Percentiles rank a stretch among this genome's conserved stretches.
Conservation (phyloP, 495 filamentous ascomycete species). For the Penicillium cosmopolitanum region DNA sequence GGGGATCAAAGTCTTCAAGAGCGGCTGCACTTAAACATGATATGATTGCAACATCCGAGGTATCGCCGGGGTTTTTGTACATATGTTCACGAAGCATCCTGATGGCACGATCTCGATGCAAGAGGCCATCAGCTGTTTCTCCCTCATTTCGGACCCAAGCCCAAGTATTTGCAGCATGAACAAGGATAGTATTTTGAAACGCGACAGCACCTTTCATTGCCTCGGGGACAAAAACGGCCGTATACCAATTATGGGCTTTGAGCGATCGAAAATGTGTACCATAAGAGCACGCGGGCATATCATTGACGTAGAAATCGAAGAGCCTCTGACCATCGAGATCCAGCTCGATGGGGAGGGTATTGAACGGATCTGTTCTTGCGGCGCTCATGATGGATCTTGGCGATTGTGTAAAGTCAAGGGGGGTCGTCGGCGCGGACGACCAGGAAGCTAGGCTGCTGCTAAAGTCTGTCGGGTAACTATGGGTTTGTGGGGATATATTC, state of each 20-base stretch:
- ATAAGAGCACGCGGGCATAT: conserved; percentile 46
- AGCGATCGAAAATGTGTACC: conserved; percentile 36
- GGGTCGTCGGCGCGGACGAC: conserved; percentile 22
- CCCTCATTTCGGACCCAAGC: conserved; percentile 40
- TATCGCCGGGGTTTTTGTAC: conserved; percentile 30
- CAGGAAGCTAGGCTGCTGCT: conserved; percentile 15
- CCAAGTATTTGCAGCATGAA: conserved; percentile 45
- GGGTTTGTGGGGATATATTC: conserved; percentile 12
- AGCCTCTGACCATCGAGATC: conserved; percentile 34
- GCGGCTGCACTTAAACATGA: conserved; percentile 45
- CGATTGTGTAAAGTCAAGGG: conserved; percentile 26
- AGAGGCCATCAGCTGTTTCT: conserved; percentile 31
- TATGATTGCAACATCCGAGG: conserved; percentile 43
- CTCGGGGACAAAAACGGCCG: conserved; percentile 39
- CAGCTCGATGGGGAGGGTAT: conserved; percentile 37
- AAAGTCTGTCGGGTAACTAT: conserved; percentile 18
- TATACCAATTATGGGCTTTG: conserved; percentile 48
- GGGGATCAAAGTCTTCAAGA: conserved; percentile 46
- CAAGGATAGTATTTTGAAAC: conserved; percentile 43
- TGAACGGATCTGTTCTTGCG: conserved; percentile 44
- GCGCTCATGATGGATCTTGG: conserved; percentile 41
- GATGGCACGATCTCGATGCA: conserved; percentile 35
- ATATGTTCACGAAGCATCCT: conserved; percentile 40
- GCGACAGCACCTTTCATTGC: conserved; percentile 44
- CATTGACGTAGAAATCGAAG: conserved; percentile 47